These are phyloP conservation scores for Santalum album DNA, from an alignment of 164 flowering plant genomes.

Conservation along the genomic window DNA sequence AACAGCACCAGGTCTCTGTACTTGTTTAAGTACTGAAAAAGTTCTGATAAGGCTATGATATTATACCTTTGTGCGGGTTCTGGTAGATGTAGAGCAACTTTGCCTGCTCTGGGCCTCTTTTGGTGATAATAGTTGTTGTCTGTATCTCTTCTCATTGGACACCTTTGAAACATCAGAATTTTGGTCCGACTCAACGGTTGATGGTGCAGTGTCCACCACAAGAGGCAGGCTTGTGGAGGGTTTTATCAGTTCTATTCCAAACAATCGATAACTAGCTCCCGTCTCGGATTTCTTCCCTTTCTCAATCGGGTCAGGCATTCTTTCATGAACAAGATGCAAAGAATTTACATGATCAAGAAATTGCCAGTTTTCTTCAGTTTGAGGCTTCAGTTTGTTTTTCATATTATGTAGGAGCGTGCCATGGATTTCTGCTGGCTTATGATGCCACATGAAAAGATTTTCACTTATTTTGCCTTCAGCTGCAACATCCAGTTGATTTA, in stretches of 20 bases:
- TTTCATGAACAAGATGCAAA: too few species aligned
- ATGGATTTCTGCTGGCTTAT: slow-evolving; percentile 22
- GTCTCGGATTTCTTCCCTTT: slow-evolving; percentile 29
- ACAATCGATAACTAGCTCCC: slow-evolving; percentile 35
- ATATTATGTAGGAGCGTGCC: slow-evolving; percentile 11
- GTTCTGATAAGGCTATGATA: too few species aligned
- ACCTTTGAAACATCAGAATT: slow-evolving; percentile 43
- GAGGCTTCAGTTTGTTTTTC: slow-evolving; percentile 19
- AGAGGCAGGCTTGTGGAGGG: slow-evolving; percentile 10
- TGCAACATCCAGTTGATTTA: slow-evolving; percentile 11
- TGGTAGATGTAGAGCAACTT: slow-evolving; percentile 25
- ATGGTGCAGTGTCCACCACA: slow-evolving; percentile 11
- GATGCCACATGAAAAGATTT: slow-evolving; percentile 26
- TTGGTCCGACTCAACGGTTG: slow-evolving; percentile 46
- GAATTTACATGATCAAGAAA: slow-evolving; percentile 27
- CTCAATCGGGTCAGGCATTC: slow-evolving; percentile 13
- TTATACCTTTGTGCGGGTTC: slow-evolving; percentile 89
- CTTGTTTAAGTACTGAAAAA: too few species aligned
- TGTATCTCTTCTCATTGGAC: slow-evolving; percentile 36
- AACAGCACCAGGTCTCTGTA: too few species aligned
- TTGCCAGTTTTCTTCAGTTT: slow-evolving; percentile 33
- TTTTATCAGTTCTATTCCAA: slow-evolving; percentile 48
- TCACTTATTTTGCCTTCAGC: slow-evolving; percentile 25
- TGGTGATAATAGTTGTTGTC: slow-evolving; percentile 19
- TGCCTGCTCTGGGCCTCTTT: slow-evolving; percentile 49